Conservation (phyloP, 2,329 filamentous ascomycete genomes). For the Fusarium burgessii region DNA sequence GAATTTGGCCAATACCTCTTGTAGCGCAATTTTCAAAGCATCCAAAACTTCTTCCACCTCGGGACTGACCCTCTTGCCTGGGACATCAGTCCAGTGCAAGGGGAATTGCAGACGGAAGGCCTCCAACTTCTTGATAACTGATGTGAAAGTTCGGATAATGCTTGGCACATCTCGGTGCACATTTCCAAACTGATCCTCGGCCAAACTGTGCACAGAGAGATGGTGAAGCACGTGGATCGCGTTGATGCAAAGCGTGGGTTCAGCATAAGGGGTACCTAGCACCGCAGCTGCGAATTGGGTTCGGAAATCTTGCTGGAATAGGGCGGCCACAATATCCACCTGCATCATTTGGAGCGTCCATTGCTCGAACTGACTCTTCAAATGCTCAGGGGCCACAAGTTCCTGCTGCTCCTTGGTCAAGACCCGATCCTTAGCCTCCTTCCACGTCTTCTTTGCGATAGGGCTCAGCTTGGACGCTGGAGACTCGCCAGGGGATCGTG, state of each 20-base stretch:
- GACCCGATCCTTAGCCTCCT: conserved; percentile 61
- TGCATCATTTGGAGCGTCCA: conserved; percentile 60
- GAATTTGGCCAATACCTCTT: conserved; percentile 76
- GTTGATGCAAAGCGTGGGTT: conserved; percentile 75
- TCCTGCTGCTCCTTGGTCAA: conserved; percentile 67
- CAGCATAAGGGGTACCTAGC: conserved; percentile 79
- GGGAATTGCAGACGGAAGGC: conserved; percentile 69
- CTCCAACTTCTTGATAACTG: conserved; percentile 76
- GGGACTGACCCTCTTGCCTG: conserved; percentile 63
- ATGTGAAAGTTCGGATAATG: conserved; percentile 79
- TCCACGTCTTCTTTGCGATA: conserved; percentile 62
- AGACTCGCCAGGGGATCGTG: conserved; percentile 61
- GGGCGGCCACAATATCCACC: conserved; percentile 68
- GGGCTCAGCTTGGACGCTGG: conserved; percentile 63
- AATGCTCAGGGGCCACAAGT: conserved; percentile 61
- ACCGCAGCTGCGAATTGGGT: conserved; percentile 75
- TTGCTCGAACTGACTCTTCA: conserved; percentile 61
- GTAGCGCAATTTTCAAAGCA: conserved; percentile 73
- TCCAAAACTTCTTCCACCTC: conserved; percentile 79
- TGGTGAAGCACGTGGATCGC: conserved; percentile 76
- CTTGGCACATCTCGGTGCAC: conserved; percentile 84
- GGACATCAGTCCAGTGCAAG: conserved; percentile 83
- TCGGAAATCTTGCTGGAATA: conserved; percentile 78
- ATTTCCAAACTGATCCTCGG: conserved; percentile 85
- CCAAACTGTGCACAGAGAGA: conserved; percentile 78